Base-by-base conservation (phyloP, 371 early-diverging fungal species). In the Saksenaea vasiformis region DNA sequence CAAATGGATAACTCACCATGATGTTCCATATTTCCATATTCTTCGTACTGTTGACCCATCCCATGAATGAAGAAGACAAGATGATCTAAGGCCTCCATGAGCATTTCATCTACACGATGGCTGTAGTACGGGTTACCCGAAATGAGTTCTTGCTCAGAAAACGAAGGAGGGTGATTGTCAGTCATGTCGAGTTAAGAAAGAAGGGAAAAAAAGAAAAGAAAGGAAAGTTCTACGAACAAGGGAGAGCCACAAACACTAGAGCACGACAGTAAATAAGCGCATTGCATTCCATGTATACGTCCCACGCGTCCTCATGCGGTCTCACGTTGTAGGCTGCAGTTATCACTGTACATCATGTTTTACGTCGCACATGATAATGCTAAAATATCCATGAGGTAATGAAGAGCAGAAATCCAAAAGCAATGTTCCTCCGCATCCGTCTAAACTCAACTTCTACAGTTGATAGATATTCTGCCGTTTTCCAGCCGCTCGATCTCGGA, bases 21-120 rank as follows among this genome's bases (percentile, higher is more conserved):
- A 38, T 78, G 70, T 38, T 71, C 76, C 56, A 86, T 83, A 59
- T 82, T 81, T 34, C 86, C 84, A 56, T 72, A 73, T 28, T 78
- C 74, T 56, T 84, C 85, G 27, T 79, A 71, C 58, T 87, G 87
- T 37, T 84, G 82, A 35, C 90, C 90, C 87, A 90, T 87, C 26
- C 88, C 90, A 60, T 90, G 90, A 34, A 90, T 84, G 47, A 90
- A 80, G 68, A 87, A 87, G 68, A 84, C 68, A 22, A 84, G 72
- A 61, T 83, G 83, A 58, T 79, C 79, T 53, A 47, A 47, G 51
- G 51, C n/a, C 5, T 11, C 3, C 51, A 47, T 47, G 27, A 47
- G 51, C 51, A 19, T 22, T 9, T 22, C 51, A 47, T 47, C 22
- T 22, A 1, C 8, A 17, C n/a, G 14, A 13, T 22, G 51, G 5